phyloP scores from a whole-genome alignment of 371 early-diverging fungal genomes.

The Haplosporangium sp. region DNA sequence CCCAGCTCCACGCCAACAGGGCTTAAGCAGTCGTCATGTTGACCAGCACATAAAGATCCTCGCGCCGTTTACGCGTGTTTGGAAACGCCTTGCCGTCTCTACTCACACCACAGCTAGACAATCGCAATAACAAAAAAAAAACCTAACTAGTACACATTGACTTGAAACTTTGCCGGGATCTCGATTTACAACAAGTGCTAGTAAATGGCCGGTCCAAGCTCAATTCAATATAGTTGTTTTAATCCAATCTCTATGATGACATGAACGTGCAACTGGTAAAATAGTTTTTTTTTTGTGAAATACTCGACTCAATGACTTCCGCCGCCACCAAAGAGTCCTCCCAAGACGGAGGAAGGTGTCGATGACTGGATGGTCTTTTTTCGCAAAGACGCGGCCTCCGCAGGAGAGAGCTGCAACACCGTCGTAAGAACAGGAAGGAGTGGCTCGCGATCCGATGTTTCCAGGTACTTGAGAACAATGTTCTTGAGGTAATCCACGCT shows the following conservation, averaged over 20 bases:
- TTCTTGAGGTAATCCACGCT: conserved; percentile 75
- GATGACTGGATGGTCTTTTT: conserved; percentile 40
- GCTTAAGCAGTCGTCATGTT: too few species aligned
- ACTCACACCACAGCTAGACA: too few species aligned
- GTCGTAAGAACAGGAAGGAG: conserved; percentile 48
- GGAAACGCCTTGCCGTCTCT: neutral
- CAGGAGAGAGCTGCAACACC: conserved; percentile 51
- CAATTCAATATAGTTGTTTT: too few species aligned
- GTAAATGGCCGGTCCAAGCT: too few species aligned
- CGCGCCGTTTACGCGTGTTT: too few species aligned
- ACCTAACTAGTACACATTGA: too few species aligned
- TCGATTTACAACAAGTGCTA: neutral
- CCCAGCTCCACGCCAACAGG: conserved; percentile 24
- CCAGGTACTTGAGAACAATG: conserved; percentile 69
- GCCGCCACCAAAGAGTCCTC: conserved; percentile 47
- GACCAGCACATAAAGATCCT: too few species aligned
- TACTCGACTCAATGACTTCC: conserved; percentile 7
- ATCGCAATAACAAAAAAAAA: too few species aligned
- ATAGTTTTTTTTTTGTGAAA: too few species aligned
- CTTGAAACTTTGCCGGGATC: neutral
- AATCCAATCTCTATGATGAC: too few species aligned
- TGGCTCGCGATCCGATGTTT: conserved; percentile 64
- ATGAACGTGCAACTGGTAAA: too few species aligned
- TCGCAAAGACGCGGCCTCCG: conserved; percentile 41
- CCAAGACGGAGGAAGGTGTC: conserved; percentile 33